Evolutionary conservation across 768 basidiomycete species (phyloP).

Genomic region (Amyloporia xantha): DNA sequence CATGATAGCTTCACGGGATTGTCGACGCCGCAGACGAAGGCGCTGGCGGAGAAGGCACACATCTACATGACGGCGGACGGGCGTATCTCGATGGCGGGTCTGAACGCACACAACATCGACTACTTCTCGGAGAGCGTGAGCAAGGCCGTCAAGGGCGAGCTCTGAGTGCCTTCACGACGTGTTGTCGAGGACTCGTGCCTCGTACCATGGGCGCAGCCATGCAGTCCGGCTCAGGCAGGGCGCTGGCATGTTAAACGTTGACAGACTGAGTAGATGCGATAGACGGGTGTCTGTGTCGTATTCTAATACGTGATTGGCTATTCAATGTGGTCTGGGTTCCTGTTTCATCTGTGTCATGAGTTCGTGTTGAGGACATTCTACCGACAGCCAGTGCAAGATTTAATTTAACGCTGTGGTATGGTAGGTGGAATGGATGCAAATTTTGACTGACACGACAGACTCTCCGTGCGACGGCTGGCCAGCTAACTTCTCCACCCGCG

Average conservation of each 20-base stretch:
- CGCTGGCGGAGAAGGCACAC: conserved; percentile 81
- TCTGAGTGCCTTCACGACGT: conserved; percentile 31
- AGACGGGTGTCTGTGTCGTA: too few relatives aligned
- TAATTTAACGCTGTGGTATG: too few relatives aligned
- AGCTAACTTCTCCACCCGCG: too few relatives aligned
- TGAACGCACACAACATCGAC: conserved; percentile 78
- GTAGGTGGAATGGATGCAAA: too few relatives aligned
- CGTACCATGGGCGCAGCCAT: too few relatives aligned
- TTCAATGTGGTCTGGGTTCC: not conserved
- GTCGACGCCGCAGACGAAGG: conserved; percentile 70
- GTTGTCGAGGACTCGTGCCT: not conserved
- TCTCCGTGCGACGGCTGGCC: not conserved
- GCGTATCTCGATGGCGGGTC: conserved; percentile 89
- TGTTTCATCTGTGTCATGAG: not conserved
- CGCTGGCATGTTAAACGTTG: too few relatives aligned
- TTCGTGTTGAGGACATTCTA: not conserved
- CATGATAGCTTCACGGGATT: conserved; percentile 71
- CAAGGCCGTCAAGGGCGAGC: conserved; percentile 70
- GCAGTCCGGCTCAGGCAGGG: too few relatives aligned
- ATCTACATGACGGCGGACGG: conserved; percentile 94
- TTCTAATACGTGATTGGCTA: too few relatives aligned
- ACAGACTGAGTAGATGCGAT: too few relatives aligned
- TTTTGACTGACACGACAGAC: too few relatives aligned
- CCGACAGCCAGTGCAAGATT: too few relatives aligned
- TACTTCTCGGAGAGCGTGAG: conserved; percentile 88